A percentile compares a stretch with the other conserved stretches of the same genome.
Conservation (phyloP, 2,329 filamentous ascomycete species). For the Pyrenophora teres region DNA sequence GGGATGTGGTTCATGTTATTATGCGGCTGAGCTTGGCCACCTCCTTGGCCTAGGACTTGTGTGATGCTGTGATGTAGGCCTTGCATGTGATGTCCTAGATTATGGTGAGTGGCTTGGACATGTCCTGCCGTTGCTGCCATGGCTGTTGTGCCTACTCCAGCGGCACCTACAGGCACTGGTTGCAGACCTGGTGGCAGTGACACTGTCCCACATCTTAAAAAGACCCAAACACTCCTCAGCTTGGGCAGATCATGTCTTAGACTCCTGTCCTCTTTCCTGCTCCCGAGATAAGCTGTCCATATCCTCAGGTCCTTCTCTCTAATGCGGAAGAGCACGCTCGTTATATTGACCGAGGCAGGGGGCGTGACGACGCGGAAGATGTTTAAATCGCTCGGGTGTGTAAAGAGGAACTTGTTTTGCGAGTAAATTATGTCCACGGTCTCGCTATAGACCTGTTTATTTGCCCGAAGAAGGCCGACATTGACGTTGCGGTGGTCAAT, state of each 20-base stretch:
- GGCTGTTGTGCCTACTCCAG: constrained; percentile 5
- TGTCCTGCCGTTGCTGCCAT: constrained; percentile 11
- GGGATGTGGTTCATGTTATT: constrained; percentile 10
- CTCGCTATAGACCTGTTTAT: constrained; percentile 40
- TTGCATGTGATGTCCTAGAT: constrained; percentile 33
- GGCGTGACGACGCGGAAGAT: constrained; percentile 46
- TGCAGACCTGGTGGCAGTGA: background rate
- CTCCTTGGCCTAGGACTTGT: constrained; percentile 17
- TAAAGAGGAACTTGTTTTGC: constrained; percentile 46
- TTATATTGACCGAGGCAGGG: constrained; percentile 33
- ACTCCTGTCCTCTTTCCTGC: constrained; percentile 33
- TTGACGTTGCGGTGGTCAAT: constrained; percentile 24
- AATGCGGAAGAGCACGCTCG: constrained; percentile 42
- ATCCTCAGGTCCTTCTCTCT: constrained; percentile 45
- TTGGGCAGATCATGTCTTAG: constrained; percentile 42
- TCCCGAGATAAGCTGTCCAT: constrained; percentile 46
- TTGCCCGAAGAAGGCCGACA: constrained; percentile 35
- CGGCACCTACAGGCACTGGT: background rate
- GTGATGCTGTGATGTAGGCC: constrained; percentile 30
- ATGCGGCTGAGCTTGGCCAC: constrained; percentile 4
- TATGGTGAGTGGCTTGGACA: constrained; percentile 31
- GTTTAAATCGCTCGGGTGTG: constrained; percentile 48
- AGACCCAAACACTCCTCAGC: constrained; percentile 44
- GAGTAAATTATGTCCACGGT: constrained; percentile 44
- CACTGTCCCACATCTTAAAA: constrained; percentile 36